Conservation (phyloP, 2,329 filamentous ascomycete species). For the Venturia aucupariae region DNA sequence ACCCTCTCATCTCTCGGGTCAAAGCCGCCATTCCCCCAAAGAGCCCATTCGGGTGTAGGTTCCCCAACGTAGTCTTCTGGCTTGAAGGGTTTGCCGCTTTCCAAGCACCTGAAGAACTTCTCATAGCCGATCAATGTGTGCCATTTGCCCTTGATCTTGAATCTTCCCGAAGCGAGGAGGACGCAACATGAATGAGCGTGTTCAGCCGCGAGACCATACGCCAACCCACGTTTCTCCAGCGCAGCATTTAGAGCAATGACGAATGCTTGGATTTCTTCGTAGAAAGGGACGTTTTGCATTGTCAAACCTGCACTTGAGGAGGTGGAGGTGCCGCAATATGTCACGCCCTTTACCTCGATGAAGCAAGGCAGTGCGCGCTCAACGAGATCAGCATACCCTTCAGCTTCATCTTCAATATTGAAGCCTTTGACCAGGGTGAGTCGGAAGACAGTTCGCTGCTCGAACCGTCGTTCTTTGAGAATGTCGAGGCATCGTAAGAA, state of each 20-base stretch:
- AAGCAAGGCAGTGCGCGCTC: slow-evolving; percentile 82
- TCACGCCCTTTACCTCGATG: slow-evolving; percentile 92
- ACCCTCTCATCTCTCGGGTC: slow-evolving; percentile 84
- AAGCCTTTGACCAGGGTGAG: slow-evolving; percentile 96
- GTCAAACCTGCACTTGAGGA: slow-evolving; percentile 75
- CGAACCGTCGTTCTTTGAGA: slow-evolving; percentile 68
- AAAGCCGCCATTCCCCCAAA: slow-evolving; percentile 90
- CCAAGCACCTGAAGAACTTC: slow-evolving; percentile 71
- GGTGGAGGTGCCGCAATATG: slow-evolving; percentile 86
- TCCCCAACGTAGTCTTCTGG: slow-evolving; percentile 86
- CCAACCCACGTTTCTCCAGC: slow-evolving; percentile 59
- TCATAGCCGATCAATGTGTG: slow-evolving; percentile 88
- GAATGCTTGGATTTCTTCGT: slow-evolving; percentile 79
- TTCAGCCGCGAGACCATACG: slow-evolving; percentile 87
- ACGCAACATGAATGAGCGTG: slow-evolving; percentile 94
- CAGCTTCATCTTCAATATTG: slow-evolving; percentile 88
- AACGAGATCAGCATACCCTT: slow-evolving; percentile 83
- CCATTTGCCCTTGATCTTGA: slow-evolving; percentile 70
- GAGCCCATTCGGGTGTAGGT: slow-evolving; percentile 85
- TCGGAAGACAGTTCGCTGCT: slow-evolving; percentile 87
- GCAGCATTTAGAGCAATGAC: slow-evolving; percentile 64
- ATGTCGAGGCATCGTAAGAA: slow-evolving; percentile 90
- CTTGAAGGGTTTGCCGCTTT: slow-evolving; percentile 54
- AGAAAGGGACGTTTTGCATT: slow-evolving; percentile 98
- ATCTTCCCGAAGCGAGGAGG: slow-evolving; percentile 72